Evolutionary conservation across 176 grass and related monocot species (phyloP), one percentile per base, ranked within the genome.

Genomic region (Phyllostachys edulis): DNA sequence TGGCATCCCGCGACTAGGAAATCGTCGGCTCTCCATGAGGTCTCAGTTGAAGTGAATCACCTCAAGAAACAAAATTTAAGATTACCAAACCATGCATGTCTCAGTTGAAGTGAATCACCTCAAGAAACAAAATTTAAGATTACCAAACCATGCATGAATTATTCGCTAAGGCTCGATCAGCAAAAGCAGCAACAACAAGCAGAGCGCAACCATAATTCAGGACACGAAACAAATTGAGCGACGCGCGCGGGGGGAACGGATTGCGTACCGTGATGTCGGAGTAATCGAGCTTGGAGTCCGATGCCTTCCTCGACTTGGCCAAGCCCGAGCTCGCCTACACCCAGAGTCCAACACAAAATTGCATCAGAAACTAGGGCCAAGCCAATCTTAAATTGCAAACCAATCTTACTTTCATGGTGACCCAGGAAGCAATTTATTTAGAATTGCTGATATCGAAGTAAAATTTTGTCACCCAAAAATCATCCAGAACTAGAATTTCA

Each of bases 291-390:
- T 90, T 29, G 29, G 29, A 29, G 29, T 29, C 29, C 29, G 29
- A 29, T 29, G 1, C 1, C 29, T 29, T 29, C 29, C 29, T 29
- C 29, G 29, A 29, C 29, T 29, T 29, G 29, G 29, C 29, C 29
- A 29, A 29, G 29, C 29, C 29, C 32, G 2, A 95, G 82, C 96
- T 90, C 39, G 89, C 89, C 93, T 34, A 77, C 55, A 79, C 24
- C 55, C 54, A 86, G 39, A 75, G 15, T 26, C 67, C 82, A 79
- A 88, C 37, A 29, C 49, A 34, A 80, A 12, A 34, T 24, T 39
- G 71, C 57, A 21, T 80, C 76, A 87, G 75, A 34, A 34, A 34
- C 41, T 56, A 59, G 24, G 17, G 2, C 37, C 24, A 23, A 73
- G n/a, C 61, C 39, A 23, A 39, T n/a, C n/a, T 5, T 6, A 40